Base-by-base conservation (phyloP, 371 early-diverging fungal genomes). In the Syncephalastrum racemosum region DNA sequence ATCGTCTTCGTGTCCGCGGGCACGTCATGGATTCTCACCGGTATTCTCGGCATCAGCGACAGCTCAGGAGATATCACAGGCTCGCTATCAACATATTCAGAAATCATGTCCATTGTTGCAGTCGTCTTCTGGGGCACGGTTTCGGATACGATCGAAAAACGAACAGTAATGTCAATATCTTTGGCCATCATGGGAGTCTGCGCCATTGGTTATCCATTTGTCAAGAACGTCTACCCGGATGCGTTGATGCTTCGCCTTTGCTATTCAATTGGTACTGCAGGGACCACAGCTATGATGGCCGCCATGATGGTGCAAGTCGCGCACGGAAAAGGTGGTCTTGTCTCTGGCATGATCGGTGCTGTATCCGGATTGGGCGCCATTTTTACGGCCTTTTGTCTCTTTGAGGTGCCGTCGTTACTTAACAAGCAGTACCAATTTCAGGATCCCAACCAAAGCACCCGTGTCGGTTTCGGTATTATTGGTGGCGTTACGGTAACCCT, bases 251-350 rank as follows among this genome's bases (percentile, higher is more conserved):
- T 73, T 10, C 67, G 81, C 15, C 60, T 85, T 2, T 41, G 87
- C 8, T 89, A 85, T 36, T 63, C 88, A 0, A 45, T 88, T 15
- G 93, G 93, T 10, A 82, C 88, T 4, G 77, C 90, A 8, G 88
- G 88, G 0, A 68, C 79, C 5, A 81, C 83, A 3, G 64, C 85
- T 20, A 91, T 93, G 93, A 77, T 87, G 77, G 77, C 83, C 1
- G 84, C 80, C 12, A 70, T 79, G 36, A 59, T 84, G 53, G 69
- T 78, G 18, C 84, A 85, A 62, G 67, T 77, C 2, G 72, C 77
- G 1, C 71, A 76, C 24, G 73, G 75, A 1, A 68, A 75, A 31
- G 77, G 80, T 41, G 83, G 80, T 12, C 57, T 77, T 20, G 72
- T 78, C 3, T 73, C 81, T 31, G 84, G 77, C 1, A 52, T 82